Evolutionary conservation across 192 early-diverging fungal genomes (phyloP).

Genomic region (Backusella luteola): DNA sequence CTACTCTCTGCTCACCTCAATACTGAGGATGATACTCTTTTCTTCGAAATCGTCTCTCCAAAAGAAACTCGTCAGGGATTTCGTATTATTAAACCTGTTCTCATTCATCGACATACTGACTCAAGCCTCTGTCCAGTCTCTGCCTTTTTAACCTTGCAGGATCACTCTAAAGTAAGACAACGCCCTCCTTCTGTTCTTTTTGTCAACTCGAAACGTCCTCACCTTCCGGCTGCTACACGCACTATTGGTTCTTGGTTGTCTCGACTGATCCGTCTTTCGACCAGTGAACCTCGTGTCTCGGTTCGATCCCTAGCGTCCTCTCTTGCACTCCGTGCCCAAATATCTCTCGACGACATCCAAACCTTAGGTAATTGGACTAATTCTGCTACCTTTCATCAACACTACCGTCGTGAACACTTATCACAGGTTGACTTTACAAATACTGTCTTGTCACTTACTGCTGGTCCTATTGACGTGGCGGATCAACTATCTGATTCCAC

Average conservation of each 20-base stretch:
- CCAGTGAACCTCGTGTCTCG: neutral
- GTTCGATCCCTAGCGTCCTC: neutral
- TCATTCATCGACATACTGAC: too few relatives aligned
- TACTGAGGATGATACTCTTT: too few relatives aligned
- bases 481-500: neutral
- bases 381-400: neutral
- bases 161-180: too few relatives aligned
- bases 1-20: too few relatives aligned
- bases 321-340: neutral
- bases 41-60: too few relatives aligned
- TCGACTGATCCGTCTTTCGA: neutral
- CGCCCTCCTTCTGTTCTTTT: too few relatives aligned
- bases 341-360: neutral
- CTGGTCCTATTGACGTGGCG: neutral
- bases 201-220: too few relatives aligned
- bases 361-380: conserved; percentile 13
- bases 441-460: neutral
- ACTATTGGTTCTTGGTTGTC: neutral
- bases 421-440: neutral
- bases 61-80: too few relatives aligned
- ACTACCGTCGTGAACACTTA: neutral
- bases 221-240: too few relatives aligned
- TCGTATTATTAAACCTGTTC: too few relatives aligned
- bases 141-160: too few relatives aligned
- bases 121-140: too few relatives aligned